Conservation (phyloP, 202 grass and related monocot genomes). For the Elaeis oleifera region DNA sequence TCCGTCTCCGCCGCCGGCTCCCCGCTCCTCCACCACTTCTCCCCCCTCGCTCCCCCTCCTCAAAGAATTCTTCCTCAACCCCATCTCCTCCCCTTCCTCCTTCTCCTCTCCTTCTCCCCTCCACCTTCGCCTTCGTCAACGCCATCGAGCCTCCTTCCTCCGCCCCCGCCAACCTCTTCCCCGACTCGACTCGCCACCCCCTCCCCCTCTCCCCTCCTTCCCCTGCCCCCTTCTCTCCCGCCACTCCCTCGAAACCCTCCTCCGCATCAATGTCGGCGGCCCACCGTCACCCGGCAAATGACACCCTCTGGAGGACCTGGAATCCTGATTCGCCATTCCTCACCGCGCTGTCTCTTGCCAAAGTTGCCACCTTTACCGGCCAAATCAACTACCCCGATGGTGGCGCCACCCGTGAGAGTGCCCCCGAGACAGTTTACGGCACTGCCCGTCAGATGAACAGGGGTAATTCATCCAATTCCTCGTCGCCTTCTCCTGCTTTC, state of each 20-base stretch:
- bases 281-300: conserved; percentile 6
- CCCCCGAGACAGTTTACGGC: conserved; percentile 11
- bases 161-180: not conserved
- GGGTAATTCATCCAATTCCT: not conserved
- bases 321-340: conserved; percentile 2
- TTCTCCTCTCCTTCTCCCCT: conserved; percentile 6
- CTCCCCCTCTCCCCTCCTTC: not conserved
- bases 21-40: conserved; percentile 1
- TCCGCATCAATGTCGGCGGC: conserved; percentile 15
- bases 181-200: conserved; percentile 8
- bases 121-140: conserved; percentile 13
- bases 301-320: conserved; percentile 17
- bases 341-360: not conserved
- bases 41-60: not conserved
- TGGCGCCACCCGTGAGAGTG: conserved; percentile 2
- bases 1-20: not conserved
- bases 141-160: conserved; percentile 21
- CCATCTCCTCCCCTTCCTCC: not conserved
- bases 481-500: not conserved
- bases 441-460: conserved; percentile 8
- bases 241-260: conserved; percentile 10
- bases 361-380: not conserved
- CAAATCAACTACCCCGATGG: not conserved
- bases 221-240: not conserved
- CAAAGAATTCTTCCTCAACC: conserved; percentile 1